Conservation (phyloP, 225 moss, liverwort and hornwort species). For the Lunularia cruciata region DNA sequence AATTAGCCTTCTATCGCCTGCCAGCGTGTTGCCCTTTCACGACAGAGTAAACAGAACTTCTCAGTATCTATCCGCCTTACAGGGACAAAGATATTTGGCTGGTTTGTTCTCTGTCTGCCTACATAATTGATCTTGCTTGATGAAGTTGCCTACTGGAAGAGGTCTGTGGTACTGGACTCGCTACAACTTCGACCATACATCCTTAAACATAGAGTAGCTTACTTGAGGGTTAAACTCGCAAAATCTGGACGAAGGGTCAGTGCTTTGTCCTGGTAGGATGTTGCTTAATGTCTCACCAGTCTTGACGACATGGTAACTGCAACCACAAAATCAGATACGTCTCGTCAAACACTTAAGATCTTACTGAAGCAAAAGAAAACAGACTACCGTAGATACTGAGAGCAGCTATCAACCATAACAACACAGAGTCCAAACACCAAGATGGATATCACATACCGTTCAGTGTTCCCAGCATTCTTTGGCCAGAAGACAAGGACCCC, state of each 20-base stretch:
- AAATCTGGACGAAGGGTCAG: conserved; percentile 35
- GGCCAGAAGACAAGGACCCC: conserved; percentile 41
- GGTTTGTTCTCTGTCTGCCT: background rate
- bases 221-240: conserved; percentile 43
- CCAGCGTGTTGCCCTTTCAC: no score
- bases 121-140: background rate
- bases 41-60: no score
- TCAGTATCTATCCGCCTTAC: no score
- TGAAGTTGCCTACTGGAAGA: background rate
- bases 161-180: no score
- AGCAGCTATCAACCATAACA: background rate
- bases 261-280: conserved; percentile 33
- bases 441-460: conserved; percentile 16
- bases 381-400: no score
- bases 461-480: conserved; percentile 14
- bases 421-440: background rate
- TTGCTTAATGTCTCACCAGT: conserved; percentile 39
- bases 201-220: conserved; percentile 5
- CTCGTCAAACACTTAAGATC: background rate
- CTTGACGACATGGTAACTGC: conserved; percentile 42
- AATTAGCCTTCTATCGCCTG: background rate
- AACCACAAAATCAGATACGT: background rate
- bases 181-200: no score
- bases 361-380: background rate
- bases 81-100: no score